A percentile compares a stretch with the other conserved stretches of the same genome.
Conservation (phyloP, 2,329 filamentous ascomycete species). For the Pseudogymnoascus sp. region DNA sequence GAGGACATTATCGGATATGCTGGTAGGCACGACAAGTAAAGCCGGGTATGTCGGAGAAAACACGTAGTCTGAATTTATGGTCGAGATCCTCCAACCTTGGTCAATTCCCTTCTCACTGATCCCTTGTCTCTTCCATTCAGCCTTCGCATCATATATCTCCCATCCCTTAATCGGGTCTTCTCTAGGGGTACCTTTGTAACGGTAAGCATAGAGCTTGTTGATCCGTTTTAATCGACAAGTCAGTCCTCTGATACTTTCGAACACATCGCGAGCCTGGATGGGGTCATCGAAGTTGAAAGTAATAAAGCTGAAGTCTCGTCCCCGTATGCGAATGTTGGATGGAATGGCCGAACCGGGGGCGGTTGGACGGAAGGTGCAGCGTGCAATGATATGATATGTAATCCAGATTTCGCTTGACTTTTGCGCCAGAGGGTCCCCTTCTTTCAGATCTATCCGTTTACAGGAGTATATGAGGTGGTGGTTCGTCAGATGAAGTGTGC, state of each 20-base stretch:
- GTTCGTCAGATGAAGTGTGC: constrained; percentile 54
- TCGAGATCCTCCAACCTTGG: constrained; percentile 80
- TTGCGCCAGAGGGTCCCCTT: constrained; percentile 33
- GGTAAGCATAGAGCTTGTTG: constrained; percentile 87
- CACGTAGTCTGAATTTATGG: constrained; percentile 80
- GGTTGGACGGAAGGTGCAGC: constrained; percentile 70
- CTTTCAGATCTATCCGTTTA: constrained; percentile 16
- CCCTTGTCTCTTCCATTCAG: constrained; percentile 81
- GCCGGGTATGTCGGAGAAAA: constrained; percentile 93
- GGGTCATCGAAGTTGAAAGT: constrained; percentile 81
- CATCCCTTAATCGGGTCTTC: constrained; percentile 75
- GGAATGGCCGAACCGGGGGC: constrained; percentile 61
- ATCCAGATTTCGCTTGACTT: constrained; percentile 75
- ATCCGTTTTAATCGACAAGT: constrained; percentile 77
- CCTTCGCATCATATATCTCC: constrained; percentile 75
- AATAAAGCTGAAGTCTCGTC: constrained; percentile 89
- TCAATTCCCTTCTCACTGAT: constrained; percentile 75
- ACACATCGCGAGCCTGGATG: constrained; percentile 70
- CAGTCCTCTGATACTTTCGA: constrained; percentile 73
- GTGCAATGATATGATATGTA: constrained; percentile 83
- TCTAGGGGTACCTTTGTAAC: constrained; percentile 65
- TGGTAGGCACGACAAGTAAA: constrained; percentile 73
- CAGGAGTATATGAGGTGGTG: constrained; percentile 46
- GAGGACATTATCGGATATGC: constrained; percentile 92
- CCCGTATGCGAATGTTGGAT: constrained; percentile 78